These are phyloP conservation scores for Phytophthora niederhauseri DNA, from an alignment of 352 stramenopile genomes.

Conservation along the genomic window DNA sequence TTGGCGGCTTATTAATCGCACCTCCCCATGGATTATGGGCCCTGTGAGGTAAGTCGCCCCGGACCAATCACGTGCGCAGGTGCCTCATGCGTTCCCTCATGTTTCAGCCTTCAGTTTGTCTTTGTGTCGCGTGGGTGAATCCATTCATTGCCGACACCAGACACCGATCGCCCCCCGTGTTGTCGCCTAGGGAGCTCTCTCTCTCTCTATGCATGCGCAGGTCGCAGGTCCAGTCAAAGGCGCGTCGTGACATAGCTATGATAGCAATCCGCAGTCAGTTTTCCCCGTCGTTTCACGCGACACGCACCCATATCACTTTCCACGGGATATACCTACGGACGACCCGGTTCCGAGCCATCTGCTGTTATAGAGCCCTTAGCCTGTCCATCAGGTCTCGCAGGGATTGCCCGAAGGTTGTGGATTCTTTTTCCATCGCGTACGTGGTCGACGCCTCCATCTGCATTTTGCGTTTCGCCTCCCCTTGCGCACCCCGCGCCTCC, in stretches of 20 bases:
- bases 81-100: neutral
- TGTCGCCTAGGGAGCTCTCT: neutral
- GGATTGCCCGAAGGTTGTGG: neutral
- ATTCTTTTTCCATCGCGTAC: conserved; percentile 1
- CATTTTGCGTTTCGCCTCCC: conserved; percentile 2
- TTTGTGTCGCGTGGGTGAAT: neutral
- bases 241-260: neutral
- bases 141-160: neutral
- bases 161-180: neutral
- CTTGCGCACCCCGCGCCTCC: neutral
- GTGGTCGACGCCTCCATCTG: neutral
- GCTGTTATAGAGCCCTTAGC: no score
- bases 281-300: neutral
- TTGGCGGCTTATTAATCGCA: no score
- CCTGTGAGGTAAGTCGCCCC: neutral
- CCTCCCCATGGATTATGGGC: no score
- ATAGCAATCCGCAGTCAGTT: neutral
- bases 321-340: neutral
- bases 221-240: neutral
- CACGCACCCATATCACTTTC: neutral
- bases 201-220: neutral
- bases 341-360: neutral
- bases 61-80: neutral
- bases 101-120: neutral
- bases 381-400: neutral